Conservation (phyloP, 192 early-diverging fungal genomes). For the Entomortierella parvispora region DNA sequence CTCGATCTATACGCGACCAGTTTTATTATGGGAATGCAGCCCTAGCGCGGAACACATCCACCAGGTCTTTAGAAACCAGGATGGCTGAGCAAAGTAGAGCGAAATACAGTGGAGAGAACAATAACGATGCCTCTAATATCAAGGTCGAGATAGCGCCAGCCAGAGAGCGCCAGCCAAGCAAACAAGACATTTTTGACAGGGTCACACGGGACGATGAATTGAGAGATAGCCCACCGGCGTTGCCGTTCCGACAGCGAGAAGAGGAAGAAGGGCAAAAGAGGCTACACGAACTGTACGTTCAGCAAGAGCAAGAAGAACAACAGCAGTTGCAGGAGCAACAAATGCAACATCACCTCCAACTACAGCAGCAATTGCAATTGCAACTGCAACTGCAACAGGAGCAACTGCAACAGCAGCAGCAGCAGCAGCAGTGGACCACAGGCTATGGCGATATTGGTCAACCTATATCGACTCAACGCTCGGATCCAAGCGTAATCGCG, state of each 20-base stretch:
- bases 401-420: not conserved
- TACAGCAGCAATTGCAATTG: not conserved
- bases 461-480: too few species aligned
- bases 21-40: conserved; percentile 13
- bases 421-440: not conserved
- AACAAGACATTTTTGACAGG: not conserved
- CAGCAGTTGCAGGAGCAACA: conserved; percentile 3
- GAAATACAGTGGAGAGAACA: too few species aligned
- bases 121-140: too few species aligned
- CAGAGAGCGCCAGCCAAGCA: not conserved
- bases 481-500: too few species aligned
- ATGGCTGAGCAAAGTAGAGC: not conserved
- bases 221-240: not conserved
- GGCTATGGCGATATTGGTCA: too few species aligned
- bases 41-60: not conserved
- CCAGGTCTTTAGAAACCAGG: not conserved
- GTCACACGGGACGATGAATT: not conserved
- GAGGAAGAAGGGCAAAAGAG: not conserved
- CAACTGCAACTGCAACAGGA: not conserved
- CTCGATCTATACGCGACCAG: conserved; percentile 19
- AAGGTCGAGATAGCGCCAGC: not conserved
- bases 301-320: not conserved
- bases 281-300: not conserved
- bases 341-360: not conserved
- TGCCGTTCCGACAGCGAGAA: not conserved